These are phyloP conservation scores for Ensete ventricosum DNA, from an alignment of 176 grass and related monocot genomes.

Conservation along the genomic window DNA sequence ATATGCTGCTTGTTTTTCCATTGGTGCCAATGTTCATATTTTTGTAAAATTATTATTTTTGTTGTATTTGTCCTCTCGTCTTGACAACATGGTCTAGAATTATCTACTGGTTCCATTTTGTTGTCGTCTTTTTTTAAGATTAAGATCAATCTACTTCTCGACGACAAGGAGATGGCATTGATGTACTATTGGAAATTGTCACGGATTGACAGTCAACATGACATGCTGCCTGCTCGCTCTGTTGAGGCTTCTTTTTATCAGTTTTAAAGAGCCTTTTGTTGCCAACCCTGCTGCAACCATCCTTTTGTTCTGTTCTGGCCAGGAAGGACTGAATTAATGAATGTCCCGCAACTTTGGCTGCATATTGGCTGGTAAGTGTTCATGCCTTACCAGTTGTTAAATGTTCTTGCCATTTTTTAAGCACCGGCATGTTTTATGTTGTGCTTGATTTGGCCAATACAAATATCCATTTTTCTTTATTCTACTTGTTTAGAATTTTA, in stretches of 20 bases:
- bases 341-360: too few species aligned
- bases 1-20: slow-evolving; percentile 1
- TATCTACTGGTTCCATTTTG: not conserved
- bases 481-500: too few species aligned
- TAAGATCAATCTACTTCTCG: not conserved
- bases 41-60: slow-evolving; percentile 7
- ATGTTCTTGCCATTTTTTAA: too few species aligned
- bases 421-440: too few species aligned
- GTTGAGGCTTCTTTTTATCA: not conserved
- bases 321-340: too few species aligned
- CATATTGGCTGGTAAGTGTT: too few species aligned
- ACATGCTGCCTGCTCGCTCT: not conserved
- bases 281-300: too few species aligned
- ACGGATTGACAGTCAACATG: not conserved
- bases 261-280: not conserved
- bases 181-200: not conserved
- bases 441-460: too few species aligned
- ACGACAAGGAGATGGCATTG: not conserved
- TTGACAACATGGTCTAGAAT: not conserved
- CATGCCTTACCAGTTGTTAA: too few species aligned
- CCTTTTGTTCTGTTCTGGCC: too few species aligned
- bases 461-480: too few species aligned
- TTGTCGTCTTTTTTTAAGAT: not conserved
- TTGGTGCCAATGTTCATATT: slow-evolving; percentile 2
- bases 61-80: slow-evolving; percentile 1